Percentiles rank a stretch among this genome's conserved stretches.
Evolutionary conservation across 2,329 filamentous ascomycete species (phyloP).

Genomic region (Fusarium sp.): DNA sequence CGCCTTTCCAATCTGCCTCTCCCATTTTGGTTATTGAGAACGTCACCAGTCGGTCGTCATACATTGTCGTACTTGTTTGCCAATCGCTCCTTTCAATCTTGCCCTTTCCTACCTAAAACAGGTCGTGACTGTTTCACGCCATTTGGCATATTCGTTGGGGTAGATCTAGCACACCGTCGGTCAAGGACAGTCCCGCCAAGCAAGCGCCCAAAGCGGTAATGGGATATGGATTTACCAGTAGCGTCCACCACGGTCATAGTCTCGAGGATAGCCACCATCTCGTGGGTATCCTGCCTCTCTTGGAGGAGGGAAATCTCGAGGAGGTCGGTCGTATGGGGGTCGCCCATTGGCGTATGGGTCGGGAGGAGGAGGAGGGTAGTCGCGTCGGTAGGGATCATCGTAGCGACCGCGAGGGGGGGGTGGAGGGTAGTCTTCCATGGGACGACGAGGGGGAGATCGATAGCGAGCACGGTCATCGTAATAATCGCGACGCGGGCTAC

Average conservation of each 20-base stretch:
- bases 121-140: constrained; percentile 25
- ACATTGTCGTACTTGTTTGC: constrained; percentile 32
- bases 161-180: constrained; percentile 51
- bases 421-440: constrained; percentile 80
- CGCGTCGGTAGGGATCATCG: constrained; percentile 80
- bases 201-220: constrained; percentile 40
- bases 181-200: constrained; percentile 52
- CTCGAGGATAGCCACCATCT: constrained; percentile 57
- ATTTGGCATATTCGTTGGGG: constrained; percentile 32
- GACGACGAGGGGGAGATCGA: constrained; percentile 81
- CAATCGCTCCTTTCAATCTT: constrained; percentile 33
- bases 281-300: constrained; percentile 55
- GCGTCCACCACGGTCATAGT: constrained; percentile 62
- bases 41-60: constrained; percentile 39
- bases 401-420: constrained; percentile 75
- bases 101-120: constrained; percentile 26
- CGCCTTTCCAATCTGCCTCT: constrained; percentile 35
- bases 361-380: constrained; percentile 73
- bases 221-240: constrained; percentile 60
- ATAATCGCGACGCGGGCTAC: constrained; percentile 86
- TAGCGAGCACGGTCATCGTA: constrained; percentile 86
- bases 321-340: constrained; percentile 66
- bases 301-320: constrained; percentile 65
- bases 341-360: constrained; percentile 71
- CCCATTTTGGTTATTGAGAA: constrained; percentile 37